Evolutionary conservation across 164 flowering plant genomes (phyloP).

Genomic region (Kalanchoe fedtschenkoi): DNA sequence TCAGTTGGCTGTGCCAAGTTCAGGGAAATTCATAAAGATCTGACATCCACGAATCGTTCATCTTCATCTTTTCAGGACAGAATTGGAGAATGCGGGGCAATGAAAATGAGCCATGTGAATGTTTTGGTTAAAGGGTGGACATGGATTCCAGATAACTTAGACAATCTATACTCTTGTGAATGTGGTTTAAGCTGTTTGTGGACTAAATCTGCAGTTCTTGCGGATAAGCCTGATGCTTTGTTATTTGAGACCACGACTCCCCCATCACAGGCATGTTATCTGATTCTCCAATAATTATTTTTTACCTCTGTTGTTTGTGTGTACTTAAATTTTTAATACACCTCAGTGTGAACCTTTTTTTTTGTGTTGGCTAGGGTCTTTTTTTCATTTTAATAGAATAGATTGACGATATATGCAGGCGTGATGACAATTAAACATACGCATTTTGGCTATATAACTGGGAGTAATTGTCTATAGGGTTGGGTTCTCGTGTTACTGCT

Average conservation of each 20-base stretch:
- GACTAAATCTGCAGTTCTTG: conserved; percentile 89
- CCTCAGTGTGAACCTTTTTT: no score
- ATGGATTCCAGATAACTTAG: conserved; percentile 98
- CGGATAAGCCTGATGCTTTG: conserved; percentile 85
- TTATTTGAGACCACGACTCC: conserved; percentile 84
- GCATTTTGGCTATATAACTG: no score
- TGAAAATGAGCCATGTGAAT: conserved; percentile 65
- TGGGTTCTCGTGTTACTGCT: no score
- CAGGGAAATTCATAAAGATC: conserved; percentile 34
- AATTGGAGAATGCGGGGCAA: conserved; percentile 28
- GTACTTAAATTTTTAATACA: neutral
- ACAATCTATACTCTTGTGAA: conserved; percentile 67
- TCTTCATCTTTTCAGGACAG: conserved; percentile 27
- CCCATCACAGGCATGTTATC: conserved; percentile 45
- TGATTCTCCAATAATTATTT: neutral
- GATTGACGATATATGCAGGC: no score
- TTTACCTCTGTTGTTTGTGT: no score
- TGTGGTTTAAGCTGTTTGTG: conserved; percentile 96
- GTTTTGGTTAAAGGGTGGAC: conserved; percentile 97
- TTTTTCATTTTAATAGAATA: no score
- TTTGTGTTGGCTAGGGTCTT: no score
- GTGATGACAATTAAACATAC: no score
- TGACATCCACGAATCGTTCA: conserved; percentile 13
- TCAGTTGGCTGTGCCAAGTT: conserved; percentile 67
- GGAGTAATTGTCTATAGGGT: neutral